Evolutionary conservation across 2,329 filamentous ascomycete species (phyloP).

Genomic region (Berkeleyomyces rouxiae): DNA sequence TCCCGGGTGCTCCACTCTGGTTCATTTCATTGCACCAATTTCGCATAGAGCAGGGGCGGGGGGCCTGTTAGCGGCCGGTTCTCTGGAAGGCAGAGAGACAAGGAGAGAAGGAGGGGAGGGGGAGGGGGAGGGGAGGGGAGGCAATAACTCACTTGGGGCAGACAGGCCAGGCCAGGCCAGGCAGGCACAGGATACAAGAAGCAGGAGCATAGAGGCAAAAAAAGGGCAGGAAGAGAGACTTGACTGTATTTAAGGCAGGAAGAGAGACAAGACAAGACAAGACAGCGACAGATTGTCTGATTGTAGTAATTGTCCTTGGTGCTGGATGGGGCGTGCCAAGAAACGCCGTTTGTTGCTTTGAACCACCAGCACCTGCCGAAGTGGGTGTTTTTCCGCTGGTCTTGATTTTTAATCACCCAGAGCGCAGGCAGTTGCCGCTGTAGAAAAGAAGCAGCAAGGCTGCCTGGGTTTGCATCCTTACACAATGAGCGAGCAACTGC

Average conservation of each 20-base stretch:
- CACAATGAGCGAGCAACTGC: not conserved
- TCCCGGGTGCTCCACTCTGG: not conserved
- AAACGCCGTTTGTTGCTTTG: not conserved
- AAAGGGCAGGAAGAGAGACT: not conserved
- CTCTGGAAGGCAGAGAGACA: not conserved
- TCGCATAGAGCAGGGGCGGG: not conserved
- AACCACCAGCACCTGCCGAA: not conserved
- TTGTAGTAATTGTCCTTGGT: not conserved
- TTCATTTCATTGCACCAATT: constrained; percentile 1
- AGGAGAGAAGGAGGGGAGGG: not conserved
- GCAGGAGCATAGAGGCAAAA: not conserved
- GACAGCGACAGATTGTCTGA: not conserved
- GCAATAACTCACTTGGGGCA: not conserved
- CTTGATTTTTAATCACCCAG: not conserved
- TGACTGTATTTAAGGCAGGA: not conserved
- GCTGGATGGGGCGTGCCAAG: too few relatives aligned
- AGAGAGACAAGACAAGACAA: not conserved
- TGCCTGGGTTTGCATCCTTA: not conserved
- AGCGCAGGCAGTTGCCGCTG: not conserved
- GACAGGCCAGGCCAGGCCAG: not conserved
- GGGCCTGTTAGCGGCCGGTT: not conserved
- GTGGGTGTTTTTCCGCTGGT: not conserved
- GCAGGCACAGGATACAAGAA: not conserved
- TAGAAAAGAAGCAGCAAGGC: not conserved
- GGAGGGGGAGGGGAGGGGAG: not conserved